phyloP scores from a whole-genome alignment of 1,284 basidiomycete species.

The Sporisorium sorghi region DNA sequence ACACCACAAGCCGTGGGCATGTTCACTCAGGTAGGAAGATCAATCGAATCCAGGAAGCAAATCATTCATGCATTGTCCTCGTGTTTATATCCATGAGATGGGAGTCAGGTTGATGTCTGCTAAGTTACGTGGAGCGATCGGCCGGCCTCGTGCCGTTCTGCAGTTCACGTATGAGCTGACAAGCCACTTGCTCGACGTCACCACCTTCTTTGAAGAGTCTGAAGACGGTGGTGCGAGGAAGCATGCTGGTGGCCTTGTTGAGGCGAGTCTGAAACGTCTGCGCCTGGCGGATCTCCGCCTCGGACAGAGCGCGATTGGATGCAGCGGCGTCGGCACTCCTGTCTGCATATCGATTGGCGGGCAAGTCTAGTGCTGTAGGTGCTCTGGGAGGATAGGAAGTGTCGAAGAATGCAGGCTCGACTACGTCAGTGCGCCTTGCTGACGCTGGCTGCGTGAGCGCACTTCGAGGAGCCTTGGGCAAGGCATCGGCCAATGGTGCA shows the following conservation, averaged over 20 bases:
- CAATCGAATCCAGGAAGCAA: no score
- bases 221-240: constrained; percentile 51
- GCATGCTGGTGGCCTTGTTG: constrained; percentile 40
- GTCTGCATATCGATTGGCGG: constrained; percentile 17
- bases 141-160: constrained; percentile 47
- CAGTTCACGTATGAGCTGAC: constrained; percentile 43
- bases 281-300: constrained; percentile 37
- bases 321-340: constrained; percentile 4
- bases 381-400: constrained; percentile 39
- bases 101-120: neutral
- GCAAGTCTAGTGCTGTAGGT: constrained; percentile 25
- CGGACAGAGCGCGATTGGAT: constrained; percentile 23
- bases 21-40: no score
- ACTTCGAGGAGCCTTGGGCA: constrained; percentile 29
- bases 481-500: neutral
- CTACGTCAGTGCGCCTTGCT: constrained; percentile 8
- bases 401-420: constrained; percentile 29
- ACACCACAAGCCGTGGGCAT: no score
- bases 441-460: constrained; percentile 27
- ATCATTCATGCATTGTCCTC: neutral
- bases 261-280: constrained; percentile 45
- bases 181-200: constrained; percentile 41
- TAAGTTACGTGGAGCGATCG: constrained; percentile 23
- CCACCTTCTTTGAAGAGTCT: constrained; percentile 43
- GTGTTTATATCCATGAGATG: neutral